Conservation (phyloP, 2,329 filamentous ascomycete genomes). For the Magnaporthiopsis rhizophila region DNA sequence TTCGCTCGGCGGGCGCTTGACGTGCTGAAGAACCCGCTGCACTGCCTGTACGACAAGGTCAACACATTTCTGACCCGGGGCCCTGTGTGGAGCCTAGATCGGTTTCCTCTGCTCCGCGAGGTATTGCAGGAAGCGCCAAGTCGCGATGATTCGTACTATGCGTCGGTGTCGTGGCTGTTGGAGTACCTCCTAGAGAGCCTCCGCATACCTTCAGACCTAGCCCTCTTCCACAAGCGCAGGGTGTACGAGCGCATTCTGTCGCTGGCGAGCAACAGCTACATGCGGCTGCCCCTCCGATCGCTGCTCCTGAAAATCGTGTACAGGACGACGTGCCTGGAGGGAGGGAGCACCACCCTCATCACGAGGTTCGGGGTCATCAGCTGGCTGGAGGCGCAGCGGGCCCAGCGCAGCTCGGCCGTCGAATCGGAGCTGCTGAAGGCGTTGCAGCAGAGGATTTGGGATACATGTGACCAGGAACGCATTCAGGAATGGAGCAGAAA, state of each 20-base stretch:
- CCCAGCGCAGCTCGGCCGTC: constrained; percentile 30
- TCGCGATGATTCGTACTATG: constrained; percentile 64
- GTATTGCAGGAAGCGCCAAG: constrained; percentile 58
- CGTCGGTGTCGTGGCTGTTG: constrained; percentile 68
- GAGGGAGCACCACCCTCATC: constrained; percentile 70
- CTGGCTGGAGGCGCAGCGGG: constrained; percentile 62
- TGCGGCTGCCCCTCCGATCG: constrained; percentile 50
- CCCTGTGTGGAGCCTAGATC: constrained; percentile 67
- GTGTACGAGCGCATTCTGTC: constrained; percentile 71
- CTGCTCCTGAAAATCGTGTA: constrained; percentile 56
- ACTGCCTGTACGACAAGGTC: constrained; percentile 77
- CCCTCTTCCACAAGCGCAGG: constrained; percentile 50
- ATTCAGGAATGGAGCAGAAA: constrained; percentile 59
- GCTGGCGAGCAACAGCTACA: constrained; percentile 58
- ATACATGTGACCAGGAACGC: constrained; percentile 59
- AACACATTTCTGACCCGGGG: constrained; percentile 75
- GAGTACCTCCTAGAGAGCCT: constrained; percentile 61
- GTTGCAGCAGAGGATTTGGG: constrained; percentile 51
- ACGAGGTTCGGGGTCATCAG: constrained; percentile 67
- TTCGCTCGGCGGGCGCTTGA: constrained; percentile 65
- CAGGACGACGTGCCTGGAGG: constrained; percentile 57
- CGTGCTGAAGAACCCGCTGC: constrained; percentile 67
- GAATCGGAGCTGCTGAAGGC: constrained; percentile 42
- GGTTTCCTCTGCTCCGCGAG: constrained; percentile 61
- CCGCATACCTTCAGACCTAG: constrained; percentile 50